Conservation (phyloP, 495 filamentous ascomycete species). For the Polyplosphaeria fusca region DNA sequence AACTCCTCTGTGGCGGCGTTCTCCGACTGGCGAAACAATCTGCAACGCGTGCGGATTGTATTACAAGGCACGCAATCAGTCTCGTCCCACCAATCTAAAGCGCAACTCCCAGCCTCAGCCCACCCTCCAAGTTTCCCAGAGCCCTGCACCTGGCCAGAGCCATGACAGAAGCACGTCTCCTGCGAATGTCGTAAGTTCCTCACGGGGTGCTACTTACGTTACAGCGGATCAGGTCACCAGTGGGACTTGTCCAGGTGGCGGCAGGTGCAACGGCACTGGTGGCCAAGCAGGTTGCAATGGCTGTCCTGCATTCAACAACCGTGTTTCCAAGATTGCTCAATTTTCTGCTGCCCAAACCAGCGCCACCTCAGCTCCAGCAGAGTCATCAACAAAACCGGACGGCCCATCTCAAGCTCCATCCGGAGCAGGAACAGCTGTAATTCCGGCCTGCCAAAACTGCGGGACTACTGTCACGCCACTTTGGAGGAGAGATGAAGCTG, state of each 20-base stretch:
- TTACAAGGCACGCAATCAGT: slow-evolving; percentile 84
- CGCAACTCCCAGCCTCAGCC: slow-evolving; percentile 39
- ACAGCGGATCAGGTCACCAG: slow-evolving; percentile 65
- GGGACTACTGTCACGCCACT: slow-evolving; percentile 94
- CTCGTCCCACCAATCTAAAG: slow-evolving; percentile 85
- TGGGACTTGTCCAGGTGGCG: slow-evolving; percentile 94
- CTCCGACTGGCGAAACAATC: slow-evolving; percentile 87
- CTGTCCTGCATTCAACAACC: slow-evolving; percentile 95
- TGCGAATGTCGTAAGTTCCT: slow-evolving; percentile 25
- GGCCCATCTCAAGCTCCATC: background rate
- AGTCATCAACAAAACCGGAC: background rate
- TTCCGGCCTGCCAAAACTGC: slow-evolving; percentile 96
- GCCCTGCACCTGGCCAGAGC: slow-evolving; percentile 22
- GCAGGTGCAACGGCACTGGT: slow-evolving; percentile 93
- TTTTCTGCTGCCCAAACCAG: slow-evolving; percentile 54
- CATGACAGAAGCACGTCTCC: slow-evolving; percentile 43
- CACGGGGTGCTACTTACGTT: slow-evolving; percentile 68
- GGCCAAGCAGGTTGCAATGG: slow-evolving; percentile 95
- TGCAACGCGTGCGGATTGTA: slow-evolving; percentile 98
- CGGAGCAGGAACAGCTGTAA: slow-evolving; percentile 51
- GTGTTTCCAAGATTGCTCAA: slow-evolving; percentile 82
- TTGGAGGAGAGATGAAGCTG: slow-evolving; percentile 91
- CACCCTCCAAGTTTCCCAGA: slow-evolving; percentile 13
- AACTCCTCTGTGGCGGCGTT: slow-evolving; percentile 92
- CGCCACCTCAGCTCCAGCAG: slow-evolving; percentile 15